Evolutionary conservation across 805 yeast species (phyloP), one percentile per base, ranked within the genome.

Genomic region (Starmerella geochares): DNA sequence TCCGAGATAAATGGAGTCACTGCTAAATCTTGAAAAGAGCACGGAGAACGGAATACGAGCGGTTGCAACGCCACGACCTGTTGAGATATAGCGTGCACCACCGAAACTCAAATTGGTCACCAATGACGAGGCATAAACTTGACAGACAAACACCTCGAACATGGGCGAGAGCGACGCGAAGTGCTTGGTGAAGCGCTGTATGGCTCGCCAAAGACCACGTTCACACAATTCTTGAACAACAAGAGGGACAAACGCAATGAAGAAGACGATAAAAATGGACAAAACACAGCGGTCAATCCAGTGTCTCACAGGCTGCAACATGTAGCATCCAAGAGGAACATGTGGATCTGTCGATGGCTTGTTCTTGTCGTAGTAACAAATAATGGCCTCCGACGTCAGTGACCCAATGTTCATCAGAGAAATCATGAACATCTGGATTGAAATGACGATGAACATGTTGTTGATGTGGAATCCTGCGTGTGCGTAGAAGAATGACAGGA

Each of bases 391-490:
- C 58, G 80, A 77, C 24, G 73, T 77, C 57, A 90, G 67, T 0
- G 96, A 72, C 1, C 95, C 96, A 56, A 90, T 68, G 64, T 84
- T 86, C 25, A 86, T 72, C 60, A 86, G 67, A 4, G 86, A 79
- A 50, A 88, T 61, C 81, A 88, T 82, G 65, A 90, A 88, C 60
- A 86, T 64, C 60, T 86, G 92, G n/a, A 87, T 80, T 0, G 96
- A 86, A 32, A 86, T 65, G 59, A 86, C 80, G 54, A 90, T 90
- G 60, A 88, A 85, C 57, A 88, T 71, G 63, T 90, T 90, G 65
- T 90, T 90, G 59, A 90, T 71, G 66, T 90, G 97, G 70, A 90
- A 90, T 5, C 97, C 97, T 10, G 96, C 90, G 65, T 90, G 97
- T 0, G 97, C 97, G 67, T 90, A 90, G 66, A 85, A 90, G 67